Percentiles rank a stretch among this genome's conserved stretches.
Evolutionary conservation across 768 basidiomycete genomes (phyloP).

Genomic region (Leccinum incarnatum): DNA sequence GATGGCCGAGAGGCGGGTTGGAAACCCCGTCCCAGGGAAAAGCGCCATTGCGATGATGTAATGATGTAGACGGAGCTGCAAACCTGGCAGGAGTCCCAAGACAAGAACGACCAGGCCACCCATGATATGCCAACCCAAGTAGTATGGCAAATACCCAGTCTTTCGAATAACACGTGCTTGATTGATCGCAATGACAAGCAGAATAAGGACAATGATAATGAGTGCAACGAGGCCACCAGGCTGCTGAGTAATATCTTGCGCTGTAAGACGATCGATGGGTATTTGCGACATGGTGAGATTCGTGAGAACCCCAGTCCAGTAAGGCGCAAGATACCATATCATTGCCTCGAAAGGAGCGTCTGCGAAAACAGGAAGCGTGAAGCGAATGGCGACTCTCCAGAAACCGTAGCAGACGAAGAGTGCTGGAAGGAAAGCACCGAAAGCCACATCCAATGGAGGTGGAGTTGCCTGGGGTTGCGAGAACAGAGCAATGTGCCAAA

Average conservation of each 20-base stretch:
- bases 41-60: conserved; percentile 75
- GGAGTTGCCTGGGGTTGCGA: conserved; percentile 67
- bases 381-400: conserved; percentile 74
- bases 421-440: conserved; percentile 72
- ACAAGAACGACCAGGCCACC: conserved; percentile 68
- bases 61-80: conserved; percentile 75
- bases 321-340: conserved; percentile 72
- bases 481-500: conserved; percentile 81
- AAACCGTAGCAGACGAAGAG: conserved; percentile 78
- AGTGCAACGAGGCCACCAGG: conserved; percentile 68
- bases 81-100: conserved; percentile 63
- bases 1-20: conserved; percentile 74
- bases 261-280: conserved; percentile 74
- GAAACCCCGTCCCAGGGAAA: conserved; percentile 77
- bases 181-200: conserved; percentile 61
- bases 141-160: conserved; percentile 80
- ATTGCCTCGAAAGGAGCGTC: conserved; percentile 69
- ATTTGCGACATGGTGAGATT: conserved; percentile 71
- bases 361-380: conserved; percentile 66
- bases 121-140: conserved; percentile 67
- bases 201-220: conserved; percentile 62
- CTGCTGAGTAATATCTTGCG: conserved; percentile 60
- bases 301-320: conserved; percentile 74
- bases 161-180: conserved; percentile 81
- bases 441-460: conserved; percentile 69